A percentile compares a stretch with the other conserved stretches of the same genome.
phyloP scores from a whole-genome alignment of 192 early-diverging fungal genomes.

The Bifiguratus adelaidae region DNA sequence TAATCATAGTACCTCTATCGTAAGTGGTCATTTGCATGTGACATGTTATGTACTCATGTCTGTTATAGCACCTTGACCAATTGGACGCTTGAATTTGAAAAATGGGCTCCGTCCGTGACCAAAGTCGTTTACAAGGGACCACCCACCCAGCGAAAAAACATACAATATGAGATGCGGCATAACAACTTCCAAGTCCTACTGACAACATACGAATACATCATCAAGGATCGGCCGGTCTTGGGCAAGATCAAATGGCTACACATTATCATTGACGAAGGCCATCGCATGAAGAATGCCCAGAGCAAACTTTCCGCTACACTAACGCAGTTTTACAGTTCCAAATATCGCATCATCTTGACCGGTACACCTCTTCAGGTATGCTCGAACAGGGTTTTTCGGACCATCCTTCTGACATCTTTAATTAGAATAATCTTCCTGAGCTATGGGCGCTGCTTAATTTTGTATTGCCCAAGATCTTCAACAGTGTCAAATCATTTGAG shows the following conservation, averaged over 20 bases:
- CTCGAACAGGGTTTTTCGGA: not conserved
- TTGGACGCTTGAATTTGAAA: constrained; percentile 95
- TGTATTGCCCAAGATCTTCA: constrained; percentile 90
- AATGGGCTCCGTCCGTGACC: constrained; percentile 86
- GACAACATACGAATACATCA: constrained; percentile 96
- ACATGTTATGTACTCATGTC: not conserved
- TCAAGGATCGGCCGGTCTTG: constrained; percentile 78
- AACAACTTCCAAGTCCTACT: constrained; percentile 89
- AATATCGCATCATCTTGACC: constrained; percentile 89
- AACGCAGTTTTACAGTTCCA: constrained; percentile 75
- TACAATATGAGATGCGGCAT: constrained; percentile 63
- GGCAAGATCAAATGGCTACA: constrained; percentile 92
- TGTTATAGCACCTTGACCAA: constrained; percentile 73
- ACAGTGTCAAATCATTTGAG: constrained; percentile 91
- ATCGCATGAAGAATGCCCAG: constrained; percentile 93
- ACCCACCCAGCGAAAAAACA: constrained; percentile 60
- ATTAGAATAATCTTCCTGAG: constrained; percentile 89
- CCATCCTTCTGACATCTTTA: not conserved
- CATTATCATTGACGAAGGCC: constrained; percentile 98
- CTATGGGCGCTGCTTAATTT: constrained; percentile 95
- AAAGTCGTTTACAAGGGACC: constrained; percentile 91
- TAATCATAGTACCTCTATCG: constrained; percentile 96
- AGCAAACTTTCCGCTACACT: constrained; percentile 79
- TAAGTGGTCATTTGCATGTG: constrained; percentile 12
- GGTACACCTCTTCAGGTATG: constrained; percentile 86